Base-by-base conservation (phyloP, 164 flowering plant genomes). In the Berberis thunbergii region DNA sequence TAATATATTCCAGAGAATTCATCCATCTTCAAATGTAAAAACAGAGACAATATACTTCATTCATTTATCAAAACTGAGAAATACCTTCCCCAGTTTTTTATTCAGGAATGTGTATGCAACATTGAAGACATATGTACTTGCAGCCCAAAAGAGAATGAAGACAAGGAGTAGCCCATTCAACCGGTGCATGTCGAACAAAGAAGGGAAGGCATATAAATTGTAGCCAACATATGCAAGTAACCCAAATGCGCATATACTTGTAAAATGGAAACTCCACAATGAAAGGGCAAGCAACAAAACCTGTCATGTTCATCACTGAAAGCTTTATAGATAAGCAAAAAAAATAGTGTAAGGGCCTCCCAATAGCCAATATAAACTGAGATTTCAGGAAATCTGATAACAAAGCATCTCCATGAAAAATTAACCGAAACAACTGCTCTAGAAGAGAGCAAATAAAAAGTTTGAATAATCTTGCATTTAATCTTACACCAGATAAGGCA, bases 81-180 rank as follows among this genome's bases (percentile, higher is more conserved):
- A 6, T 87, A 94, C 99, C 96, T 86, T 80, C 63, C 79, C 81
- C 64, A 86, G 69, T 68, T 91, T 83, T 79, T 79, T 70, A 62
- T 80, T 86, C 64, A 87, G 74, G 69, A 81, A 79, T 7, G 89
- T 69, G 77, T 87, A 91, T 66, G 87, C 94, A 66, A 94, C 86
- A 72, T 94, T 94, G 82, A 94, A 94, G 53, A 94, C 75, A 60
- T 91, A 94, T 38, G 99, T 94, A 74, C 96, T 83, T 45, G 83
- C 81, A 71, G 97, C 96, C 97, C 99, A 94, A 43, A 94, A 80
- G 58, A 94, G 91, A 70, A 91, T 91, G 83, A 91, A 94, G 74
- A 89, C 93, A 57, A 94, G 99, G 62, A 94, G 90, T 75, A 89
- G 71, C 39, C 99, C 96, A 79, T 89, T 94, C 62, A 94, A 71